Percentiles rank a stretch among this genome's conserved stretches.
Evolutionary conservation across 2,329 filamentous ascomycete genomes (phyloP).

Genomic region (Pseudocercospora crystallina): DNA sequence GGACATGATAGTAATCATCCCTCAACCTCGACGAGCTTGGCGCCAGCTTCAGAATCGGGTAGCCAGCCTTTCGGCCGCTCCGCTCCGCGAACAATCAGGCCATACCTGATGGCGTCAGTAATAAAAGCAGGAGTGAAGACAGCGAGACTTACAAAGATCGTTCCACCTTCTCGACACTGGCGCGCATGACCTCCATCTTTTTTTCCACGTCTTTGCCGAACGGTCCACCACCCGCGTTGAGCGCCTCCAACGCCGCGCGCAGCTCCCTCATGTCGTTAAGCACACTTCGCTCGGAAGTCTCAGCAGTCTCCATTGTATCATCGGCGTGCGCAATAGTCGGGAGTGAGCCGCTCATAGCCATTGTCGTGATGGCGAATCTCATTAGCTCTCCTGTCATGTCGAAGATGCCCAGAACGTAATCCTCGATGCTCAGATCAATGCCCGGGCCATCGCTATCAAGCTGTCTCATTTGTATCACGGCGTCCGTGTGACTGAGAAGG

Average conservation of each 20-base stretch:
- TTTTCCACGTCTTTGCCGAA: conserved; percentile 65
- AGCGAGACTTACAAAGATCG: conserved; percentile 39
- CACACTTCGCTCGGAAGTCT: conserved; percentile 55
- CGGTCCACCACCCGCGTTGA: conserved; percentile 58
- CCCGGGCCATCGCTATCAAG: conserved; percentile 43
- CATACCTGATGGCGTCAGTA: conserved; percentile 56
- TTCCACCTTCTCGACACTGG: conserved; percentile 93
- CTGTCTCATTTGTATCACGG: conserved; percentile 42
- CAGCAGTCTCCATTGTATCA: conserved; percentile 25
- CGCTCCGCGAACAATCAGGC: conserved; percentile 79
- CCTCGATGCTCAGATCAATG: conserved; percentile 70
- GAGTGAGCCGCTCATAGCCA: conserved; percentile 68
- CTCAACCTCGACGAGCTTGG: conserved; percentile 43
- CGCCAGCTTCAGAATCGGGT: conserved; percentile 61
- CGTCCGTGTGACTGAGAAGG: conserved; percentile 68
- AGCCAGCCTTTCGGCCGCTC: conserved; percentile 92
- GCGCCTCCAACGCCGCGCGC: conserved; percentile 71
- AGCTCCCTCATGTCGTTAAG: conserved; percentile 78
- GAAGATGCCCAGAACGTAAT: conserved; percentile 88
- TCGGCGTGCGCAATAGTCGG: conserved; percentile 41
- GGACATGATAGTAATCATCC: conserved; percentile 18
- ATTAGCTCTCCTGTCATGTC: conserved; percentile 96
- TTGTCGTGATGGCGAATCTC: conserved; percentile 87
- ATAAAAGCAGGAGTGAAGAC: neutral
- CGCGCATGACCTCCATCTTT: conserved; percentile 84